Percentiles rank a stretch among this genome's conserved stretches.
Conservation (phyloP, 1,284 basidiomycete genomes). For the Lentinula novae-zelandiae region DNA sequence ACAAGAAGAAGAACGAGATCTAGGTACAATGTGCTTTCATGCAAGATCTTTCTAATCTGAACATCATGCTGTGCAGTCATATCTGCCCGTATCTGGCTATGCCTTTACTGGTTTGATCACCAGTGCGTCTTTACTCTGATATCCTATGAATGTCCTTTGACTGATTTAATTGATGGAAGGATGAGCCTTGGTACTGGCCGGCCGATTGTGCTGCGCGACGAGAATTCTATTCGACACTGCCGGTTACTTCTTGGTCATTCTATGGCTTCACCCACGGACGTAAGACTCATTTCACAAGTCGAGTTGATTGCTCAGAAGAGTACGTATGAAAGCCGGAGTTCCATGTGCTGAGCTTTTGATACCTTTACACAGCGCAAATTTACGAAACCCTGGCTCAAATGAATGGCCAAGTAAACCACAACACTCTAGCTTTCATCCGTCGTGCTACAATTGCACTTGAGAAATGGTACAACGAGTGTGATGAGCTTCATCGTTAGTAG, state of each 20-base stretch:
- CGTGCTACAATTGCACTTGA: constrained; percentile 82
- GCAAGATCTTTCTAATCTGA: constrained; percentile 13
- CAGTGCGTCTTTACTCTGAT: constrained; percentile 50
- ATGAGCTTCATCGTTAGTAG: constrained; percentile 70
- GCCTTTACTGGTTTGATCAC: constrained; percentile 91
- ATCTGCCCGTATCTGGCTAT: constrained; percentile 90
- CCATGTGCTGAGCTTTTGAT: constrained; percentile 1
- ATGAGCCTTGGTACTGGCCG: constrained; percentile 90
- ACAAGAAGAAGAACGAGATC: constrained; percentile 83
- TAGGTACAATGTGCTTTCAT: constrained; percentile 48
- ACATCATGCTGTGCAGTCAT: constrained; percentile 53
- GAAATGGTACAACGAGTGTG: constrained; percentile 87
- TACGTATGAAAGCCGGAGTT: constrained; percentile 27
- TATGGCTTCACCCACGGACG: constrained; percentile 86
- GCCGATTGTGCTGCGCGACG: constrained; percentile 85
- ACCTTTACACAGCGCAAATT: constrained; percentile 64
- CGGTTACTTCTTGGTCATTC: constrained; percentile 78
- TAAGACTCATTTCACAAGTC: constrained; percentile 81
- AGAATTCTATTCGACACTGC: constrained; percentile 82
- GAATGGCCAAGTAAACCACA: constrained; percentile 83
- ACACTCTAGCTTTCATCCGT: constrained; percentile 81
- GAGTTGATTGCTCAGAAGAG: constrained; percentile 92
- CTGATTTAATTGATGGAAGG: constrained; percentile 36
- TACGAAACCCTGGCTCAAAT: constrained; percentile 85
- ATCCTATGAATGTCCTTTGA: constrained; percentile 7